Evolutionary conservation across 2,329 filamentous ascomycete genomes (phyloP), one percentile per base, ranked within the genome.

Genomic region (Fusarium veterinarium): DNA sequence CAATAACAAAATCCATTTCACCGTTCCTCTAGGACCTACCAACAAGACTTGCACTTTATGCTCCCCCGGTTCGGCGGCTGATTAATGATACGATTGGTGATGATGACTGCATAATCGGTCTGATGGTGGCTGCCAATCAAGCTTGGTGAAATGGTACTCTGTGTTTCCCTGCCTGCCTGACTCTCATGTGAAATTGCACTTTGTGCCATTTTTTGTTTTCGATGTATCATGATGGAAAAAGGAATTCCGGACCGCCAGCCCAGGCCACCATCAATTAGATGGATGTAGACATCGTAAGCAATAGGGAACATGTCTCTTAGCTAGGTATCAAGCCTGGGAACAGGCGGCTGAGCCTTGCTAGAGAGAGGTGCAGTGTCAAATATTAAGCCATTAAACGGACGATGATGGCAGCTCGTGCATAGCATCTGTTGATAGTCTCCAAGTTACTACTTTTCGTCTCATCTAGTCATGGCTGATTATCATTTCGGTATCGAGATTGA

Each of bases 111-210:
- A 53, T 53, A 17, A n/a, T 28, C 33, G 5, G 23, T 5, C 23
- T n/a, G 0, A 13, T 28, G 33, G 23, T 52, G 7, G 14, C 23
- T 4, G 0, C n/a, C n/a, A 52, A 37, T 20, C 23, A 28, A 37
- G 13, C 6, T 35, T 14, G 1, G 2, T 8, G 13, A 38, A 28
- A 12, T n/a, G 2, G 0, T 10, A 10, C 1, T 37, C 4, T 28
- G 33, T 12, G 33, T 52, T 37, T 12, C 6, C 12, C 2, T 37
- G 8, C 33, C 6, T 7, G 7, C 20, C 33, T 28, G 49, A 28
- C 23, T 37, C 8, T 3, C 49, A 52, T n/a, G 49, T 37, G 49
- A 37, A 37, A 52, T 28, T 37, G 33, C 49, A 37, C 33, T 28
- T 38, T 37, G 3, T 6, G 1, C 12, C 33, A 16, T 16, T 52